phyloP scores from a whole-genome alignment of 345 rosid species.

The Aquilaria sinensis region DNA sequence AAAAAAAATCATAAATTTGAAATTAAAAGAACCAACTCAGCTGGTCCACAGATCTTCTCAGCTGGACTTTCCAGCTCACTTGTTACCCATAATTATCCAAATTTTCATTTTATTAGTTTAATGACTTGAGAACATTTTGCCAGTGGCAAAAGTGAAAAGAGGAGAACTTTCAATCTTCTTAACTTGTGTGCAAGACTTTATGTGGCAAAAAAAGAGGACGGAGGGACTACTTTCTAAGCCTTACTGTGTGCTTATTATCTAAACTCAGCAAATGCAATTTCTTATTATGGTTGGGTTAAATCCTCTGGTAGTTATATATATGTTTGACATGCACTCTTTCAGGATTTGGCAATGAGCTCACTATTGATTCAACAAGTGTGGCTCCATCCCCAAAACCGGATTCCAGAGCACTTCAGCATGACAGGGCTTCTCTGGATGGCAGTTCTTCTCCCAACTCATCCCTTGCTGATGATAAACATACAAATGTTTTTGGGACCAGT shows the following conservation, averaged over 20 bases:
- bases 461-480: constrained; percentile 40
- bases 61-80: too few species aligned
- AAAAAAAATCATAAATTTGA: too few species aligned
- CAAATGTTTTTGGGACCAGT: constrained; percentile 32
- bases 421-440: constrained; percentile 45
- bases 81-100: too few species aligned
- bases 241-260: neutral
- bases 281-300: constrained; percentile 5
- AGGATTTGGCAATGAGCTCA: constrained; percentile 87
- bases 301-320: constrained; percentile 11
- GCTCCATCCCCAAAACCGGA: constrained; percentile 29
- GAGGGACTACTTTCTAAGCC: too few species aligned
- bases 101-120: too few species aligned
- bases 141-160: too few species aligned
- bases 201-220: too few species aligned
- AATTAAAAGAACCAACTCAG: too few species aligned
- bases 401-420: constrained; percentile 34
- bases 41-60: too few species aligned
- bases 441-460: constrained; percentile 43
- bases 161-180: too few species aligned
- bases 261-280: constrained; percentile 3
- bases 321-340: constrained; percentile 17
- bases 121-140: too few species aligned
- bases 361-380: constrained; percentile 39
- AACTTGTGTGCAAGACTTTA: too few species aligned